A percentile compares a stretch with the other conserved stretches of the same genome.
Evolutionary conservation across 1,284 basidiomycete genomes (phyloP).

Genomic region (Athelia sp.): DNA sequence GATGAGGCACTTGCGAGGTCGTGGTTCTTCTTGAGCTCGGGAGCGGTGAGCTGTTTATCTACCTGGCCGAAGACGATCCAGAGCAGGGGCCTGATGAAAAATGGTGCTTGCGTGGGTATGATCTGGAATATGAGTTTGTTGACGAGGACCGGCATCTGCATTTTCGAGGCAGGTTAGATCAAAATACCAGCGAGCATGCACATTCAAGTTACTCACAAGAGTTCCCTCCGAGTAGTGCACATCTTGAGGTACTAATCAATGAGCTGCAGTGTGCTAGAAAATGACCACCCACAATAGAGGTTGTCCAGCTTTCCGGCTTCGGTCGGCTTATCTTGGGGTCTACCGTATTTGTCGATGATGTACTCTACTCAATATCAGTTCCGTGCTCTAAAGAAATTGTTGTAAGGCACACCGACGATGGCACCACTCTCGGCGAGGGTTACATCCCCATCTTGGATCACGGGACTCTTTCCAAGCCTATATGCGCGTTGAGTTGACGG

Average conservation of each 20-base stretch:
- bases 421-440: constrained; percentile 44
- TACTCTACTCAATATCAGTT: constrained; percentile 26
- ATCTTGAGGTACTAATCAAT: too few relatives aligned
- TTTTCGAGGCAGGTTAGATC: neutral
- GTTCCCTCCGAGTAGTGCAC: constrained; percentile 39
- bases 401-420: constrained; percentile 36
- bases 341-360: constrained; percentile 38
- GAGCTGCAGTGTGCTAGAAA: too few relatives aligned
- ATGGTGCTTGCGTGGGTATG: constrained; percentile 27
- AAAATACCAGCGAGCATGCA: neutral
- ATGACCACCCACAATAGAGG: constrained; percentile 29
- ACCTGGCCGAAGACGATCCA: constrained; percentile 24
- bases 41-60: constrained; percentile 19
- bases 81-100: constrained; percentile 30
- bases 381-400: neutral
- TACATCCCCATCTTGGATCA: constrained; percentile 40
- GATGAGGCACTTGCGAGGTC: constrained; percentile 21
- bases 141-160: constrained; percentile 29
- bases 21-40: constrained; percentile 25
- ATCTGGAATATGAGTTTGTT: constrained; percentile 27
- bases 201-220: neutral
- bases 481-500: too few relatives aligned
- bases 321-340: constrained; percentile 28
- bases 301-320: constrained; percentile 34
- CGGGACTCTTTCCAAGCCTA: constrained; percentile 39